Percentiles rank a stretch among this genome's conserved stretches.
phyloP scores from a whole-genome alignment of 441 rosid genomes.

The Pelargonium australe region DNA sequence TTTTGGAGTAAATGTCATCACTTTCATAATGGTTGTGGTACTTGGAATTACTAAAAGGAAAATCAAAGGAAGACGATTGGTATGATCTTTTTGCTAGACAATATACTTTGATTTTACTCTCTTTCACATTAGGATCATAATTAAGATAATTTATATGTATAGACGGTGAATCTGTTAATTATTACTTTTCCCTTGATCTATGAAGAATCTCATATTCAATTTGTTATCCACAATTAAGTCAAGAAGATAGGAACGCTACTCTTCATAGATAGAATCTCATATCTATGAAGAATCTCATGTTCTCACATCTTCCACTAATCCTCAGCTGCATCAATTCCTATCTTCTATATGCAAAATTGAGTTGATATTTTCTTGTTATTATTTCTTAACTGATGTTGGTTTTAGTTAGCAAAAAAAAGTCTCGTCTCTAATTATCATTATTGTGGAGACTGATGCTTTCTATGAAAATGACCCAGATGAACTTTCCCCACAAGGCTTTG shows the following conservation, averaged over 20 bases:
- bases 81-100: conserved; percentile 20
- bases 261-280: too few relatives aligned
- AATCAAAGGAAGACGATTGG: conserved; percentile 33
- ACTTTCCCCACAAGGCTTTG: conserved; percentile 39
- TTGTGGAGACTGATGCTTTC: conserved; percentile 8
- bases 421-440: conserved; percentile 1
- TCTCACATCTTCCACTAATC: not conserved
- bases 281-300: too few relatives aligned
- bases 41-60: conserved; percentile 43
- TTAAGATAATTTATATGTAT: not conserved
- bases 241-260: not conserved
- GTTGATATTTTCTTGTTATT: conserved; percentile 7
- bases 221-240: not conserved
- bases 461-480: conserved; percentile 33
- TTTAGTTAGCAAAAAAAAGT: conserved; percentile 1
- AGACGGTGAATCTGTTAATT: not conserved
- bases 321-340: not conserved
- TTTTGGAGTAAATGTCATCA: conserved; percentile 51
- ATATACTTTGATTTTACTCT: conserved; percentile 8
- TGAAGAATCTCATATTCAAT: not conserved
- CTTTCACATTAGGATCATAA: not conserved
- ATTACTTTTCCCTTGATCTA: not conserved
- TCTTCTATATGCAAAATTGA: not conserved
- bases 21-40: conserved; percentile 39
- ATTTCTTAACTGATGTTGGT: not conserved